A percentile compares a stretch with the other conserved stretches of the same genome.
Conservation (phyloP, 2,329 filamentous ascomycete species). For the Gliomastix tumulicola region DNA sequence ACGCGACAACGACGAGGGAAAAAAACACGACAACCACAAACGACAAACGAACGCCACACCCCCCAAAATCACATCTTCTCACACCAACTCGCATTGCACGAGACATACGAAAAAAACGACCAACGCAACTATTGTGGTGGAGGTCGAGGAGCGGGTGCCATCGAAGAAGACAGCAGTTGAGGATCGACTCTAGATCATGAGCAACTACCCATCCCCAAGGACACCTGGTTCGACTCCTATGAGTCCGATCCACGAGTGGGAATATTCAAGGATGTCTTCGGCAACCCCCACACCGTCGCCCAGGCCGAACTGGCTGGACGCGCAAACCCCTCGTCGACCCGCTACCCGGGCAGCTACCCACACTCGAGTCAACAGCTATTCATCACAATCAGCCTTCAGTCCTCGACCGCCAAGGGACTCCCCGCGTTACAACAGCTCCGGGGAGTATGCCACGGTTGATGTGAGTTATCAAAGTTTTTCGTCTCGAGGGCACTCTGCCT, state of each 20-base stretch:
- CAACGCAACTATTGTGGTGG: too few relatives aligned
- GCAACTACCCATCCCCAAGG: slow-evolving; percentile 26
- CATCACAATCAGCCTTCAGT: slow-evolving; percentile 24
- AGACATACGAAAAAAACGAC: too few relatives aligned
- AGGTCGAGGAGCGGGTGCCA: slow-evolving; percentile 16
- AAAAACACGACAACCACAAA: slow-evolving; percentile 2
- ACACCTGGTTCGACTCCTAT: slow-evolving; percentile 36
- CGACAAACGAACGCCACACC: not conserved
- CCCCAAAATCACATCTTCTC: not conserved
- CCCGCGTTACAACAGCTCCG: slow-evolving; percentile 55
- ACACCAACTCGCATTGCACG: too few relatives aligned
- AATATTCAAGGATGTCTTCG: slow-evolving; percentile 44
- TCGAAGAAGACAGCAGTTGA: slow-evolving; percentile 22
- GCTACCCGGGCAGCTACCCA: slow-evolving; percentile 41
- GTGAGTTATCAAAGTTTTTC: slow-evolving; percentile 52
- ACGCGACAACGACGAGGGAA: not conserved
- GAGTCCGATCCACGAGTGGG: slow-evolving; percentile 35
- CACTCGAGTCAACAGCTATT: slow-evolving; percentile 28
- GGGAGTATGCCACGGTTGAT: slow-evolving; percentile 59
- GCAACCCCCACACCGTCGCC: slow-evolving; percentile 52
- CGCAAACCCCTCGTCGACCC: slow-evolving; percentile 35
- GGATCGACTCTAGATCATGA: slow-evolving; percentile 34
- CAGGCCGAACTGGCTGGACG: slow-evolving; percentile 40
- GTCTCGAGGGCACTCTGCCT: slow-evolving; percentile 29
- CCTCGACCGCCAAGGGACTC: slow-evolving; percentile 45